Base-by-base conservation (phyloP, 768 basidiomycete genomes). In the Asterophora parasitica region DNA sequence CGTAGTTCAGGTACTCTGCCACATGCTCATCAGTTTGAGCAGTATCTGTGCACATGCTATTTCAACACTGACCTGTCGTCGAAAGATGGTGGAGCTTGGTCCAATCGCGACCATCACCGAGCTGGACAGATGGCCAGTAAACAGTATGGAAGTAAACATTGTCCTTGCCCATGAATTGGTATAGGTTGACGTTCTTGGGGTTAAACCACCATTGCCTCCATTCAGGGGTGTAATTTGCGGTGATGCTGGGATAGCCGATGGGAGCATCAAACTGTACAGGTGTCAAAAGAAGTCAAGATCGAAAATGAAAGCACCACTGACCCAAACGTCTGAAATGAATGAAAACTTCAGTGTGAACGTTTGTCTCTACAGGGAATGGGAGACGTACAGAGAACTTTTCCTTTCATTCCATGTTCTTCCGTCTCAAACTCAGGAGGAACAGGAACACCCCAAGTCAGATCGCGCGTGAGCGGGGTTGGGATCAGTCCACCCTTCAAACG, bases 91-190 rank as follows among this genome's bases (percentile, higher is more conserved):
- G 88, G 3, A 97, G 76, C 63, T 71, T 93, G 19, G 95, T 96
- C 96, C 96, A 99, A 52, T 84, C 72, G 42, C 90, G 81, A 13
- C 90, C 88, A 55, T 97, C 93, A 2, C 83, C 96, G 50, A 97
- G 69, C 59, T 91, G 80, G 48, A 92, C 83, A 3, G 91, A 85
- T 23, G 96, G 95, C 74, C 84, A 99, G 58, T 92, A 92, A 33
- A 99, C 82, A 0, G 92, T 92, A 66, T 99, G 96, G 81, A 99
- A 99, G 67, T 95, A 97, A 42, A 94, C 92, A 53, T 93, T 97
- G 64, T 98, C 95, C 71, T 99, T 99, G 62, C 96, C 96, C 96
- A 99, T 99, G 75, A 99, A 99, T 66, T 99, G 95, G 70, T 92
- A 96, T 42, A 98, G 72, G 57, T 81, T 76, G 49, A 99, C 93